Percentiles rank a stretch among this genome's conserved stretches.
phyloP scores from a whole-genome alignment of 2,329 filamentous ascomycete genomes.

The Microdochium paspali region DNA sequence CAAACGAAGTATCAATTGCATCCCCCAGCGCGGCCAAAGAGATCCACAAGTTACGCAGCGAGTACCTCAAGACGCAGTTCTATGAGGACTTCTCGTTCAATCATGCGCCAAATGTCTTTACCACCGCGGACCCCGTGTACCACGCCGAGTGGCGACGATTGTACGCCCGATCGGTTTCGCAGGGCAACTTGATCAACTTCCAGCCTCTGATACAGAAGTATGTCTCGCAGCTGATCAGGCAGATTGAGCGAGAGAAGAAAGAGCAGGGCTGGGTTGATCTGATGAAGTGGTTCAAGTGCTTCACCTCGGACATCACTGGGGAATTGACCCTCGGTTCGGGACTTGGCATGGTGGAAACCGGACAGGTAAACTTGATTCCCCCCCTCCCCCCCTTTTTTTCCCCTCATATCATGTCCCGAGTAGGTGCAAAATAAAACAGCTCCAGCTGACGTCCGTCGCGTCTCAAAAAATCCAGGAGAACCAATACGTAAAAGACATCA shows the following conservation, averaged over 20 bases:
- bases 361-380: constrained; percentile 23
- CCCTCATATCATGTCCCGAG: too few species aligned
- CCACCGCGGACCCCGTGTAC: constrained; percentile 24
- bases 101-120: constrained; percentile 26
- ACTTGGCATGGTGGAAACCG: constrained; percentile 36
- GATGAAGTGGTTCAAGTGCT: constrained; percentile 39
- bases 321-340: constrained; percentile 40
- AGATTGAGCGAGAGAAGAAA: constrained; percentile 33
- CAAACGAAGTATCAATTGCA: constrained; percentile 14
- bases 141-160: constrained; percentile 30
- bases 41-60: constrained; percentile 18
- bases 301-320: constrained; percentile 39
- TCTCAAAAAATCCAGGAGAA: constrained; percentile 18
- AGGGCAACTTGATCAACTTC: constrained; percentile 20
- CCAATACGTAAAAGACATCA: constrained; percentile 25
- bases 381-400: not conserved
- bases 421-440: too few species aligned
- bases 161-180: constrained; percentile 28
- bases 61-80: constrained; percentile 16
- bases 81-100: constrained; percentile 9
- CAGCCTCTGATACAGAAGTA: constrained; percentile 23
- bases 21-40: constrained; percentile 11
- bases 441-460: too few species aligned
- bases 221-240: constrained; percentile 26
- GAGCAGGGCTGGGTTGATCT: constrained; percentile 27